Conservation (phyloP, 1,284 basidiomycete genomes). For the Ustilago trichophora region DNA sequence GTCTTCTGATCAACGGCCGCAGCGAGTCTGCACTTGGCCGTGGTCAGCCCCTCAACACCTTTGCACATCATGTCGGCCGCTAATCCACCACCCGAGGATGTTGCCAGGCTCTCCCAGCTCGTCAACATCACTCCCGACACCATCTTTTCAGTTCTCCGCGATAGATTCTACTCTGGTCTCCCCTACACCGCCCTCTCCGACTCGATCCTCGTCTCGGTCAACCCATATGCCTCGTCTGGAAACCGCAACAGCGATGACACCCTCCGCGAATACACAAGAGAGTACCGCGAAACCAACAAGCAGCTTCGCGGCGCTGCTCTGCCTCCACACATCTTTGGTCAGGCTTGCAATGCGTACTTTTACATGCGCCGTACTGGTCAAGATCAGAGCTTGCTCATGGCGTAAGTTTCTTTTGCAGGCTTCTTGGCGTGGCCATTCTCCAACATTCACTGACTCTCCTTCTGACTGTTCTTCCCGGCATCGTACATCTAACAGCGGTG, state of each 20-base stretch:
- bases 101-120: constrained; percentile 49
- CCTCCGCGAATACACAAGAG: constrained; percentile 57
- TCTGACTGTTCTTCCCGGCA: not conserved
- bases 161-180: constrained; percentile 56
- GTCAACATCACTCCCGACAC: constrained; percentile 44
- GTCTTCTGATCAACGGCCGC: constrained; percentile 5
- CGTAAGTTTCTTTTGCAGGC: constrained; percentile 51
- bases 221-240: constrained; percentile 59
- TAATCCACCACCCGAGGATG: constrained; percentile 35
- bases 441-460: not conserved
- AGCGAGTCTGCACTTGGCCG: constrained; percentile 26
- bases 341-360: constrained; percentile 90
- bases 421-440: too few relatives aligned
- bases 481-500: constrained; percentile 73
- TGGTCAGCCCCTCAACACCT: not conserved
- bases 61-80: constrained; percentile 22
- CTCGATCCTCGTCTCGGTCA: constrained; percentile 61
- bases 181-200: constrained; percentile 62
- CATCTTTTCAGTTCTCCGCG: constrained; percentile 55
- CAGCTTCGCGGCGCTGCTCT: constrained; percentile 62
- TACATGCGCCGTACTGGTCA: constrained; percentile 93
- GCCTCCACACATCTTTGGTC: constrained; percentile 85
- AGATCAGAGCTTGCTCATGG: constrained; percentile 79
- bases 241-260: constrained; percentile 63
- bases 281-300: constrained; percentile 58